These are phyloP conservation scores for Phalaenopsis hybrid DNA, from an alignment of 116 monocot genomes.

Conservation along the genomic window DNA sequence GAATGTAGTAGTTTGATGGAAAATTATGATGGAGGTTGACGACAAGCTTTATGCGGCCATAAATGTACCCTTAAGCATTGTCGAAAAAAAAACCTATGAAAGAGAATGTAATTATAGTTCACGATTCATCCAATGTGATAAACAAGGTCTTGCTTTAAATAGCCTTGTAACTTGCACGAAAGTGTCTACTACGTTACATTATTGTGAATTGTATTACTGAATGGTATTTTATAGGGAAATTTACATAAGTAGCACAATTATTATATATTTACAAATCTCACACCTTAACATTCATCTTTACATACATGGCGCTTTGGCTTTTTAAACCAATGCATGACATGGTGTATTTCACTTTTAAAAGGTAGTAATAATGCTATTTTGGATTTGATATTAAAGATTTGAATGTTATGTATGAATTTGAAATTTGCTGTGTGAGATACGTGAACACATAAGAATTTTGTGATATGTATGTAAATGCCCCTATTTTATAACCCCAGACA, in stretches of 20 bases:
- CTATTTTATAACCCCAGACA: neutral
- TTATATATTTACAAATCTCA: no score
- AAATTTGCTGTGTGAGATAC: no score
- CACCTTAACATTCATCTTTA: no score
- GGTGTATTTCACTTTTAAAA: no score
- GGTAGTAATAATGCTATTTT: no score
- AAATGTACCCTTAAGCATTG: neutral
- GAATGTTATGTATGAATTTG: no score
- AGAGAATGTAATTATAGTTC: neutral
- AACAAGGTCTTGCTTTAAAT: neutral
- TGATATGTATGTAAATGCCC: no score
- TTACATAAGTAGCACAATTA: no score
- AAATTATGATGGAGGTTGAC: neutral
- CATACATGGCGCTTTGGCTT: no score
- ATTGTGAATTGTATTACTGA: neutral
- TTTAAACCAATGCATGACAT: no score
- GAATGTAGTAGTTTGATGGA: neutral
- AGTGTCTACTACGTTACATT: neutral
- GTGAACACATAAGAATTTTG: no score
- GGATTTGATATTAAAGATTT: no score
- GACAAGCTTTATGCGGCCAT: neutral
- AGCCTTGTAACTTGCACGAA: neutral
- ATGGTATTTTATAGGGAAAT: neutral
- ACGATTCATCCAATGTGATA: neutral
- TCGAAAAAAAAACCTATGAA: neutral